Evolutionary conservation across 805 yeast genomes (phyloP).

Genomic region (Blastobotrys attinorum): DNA sequence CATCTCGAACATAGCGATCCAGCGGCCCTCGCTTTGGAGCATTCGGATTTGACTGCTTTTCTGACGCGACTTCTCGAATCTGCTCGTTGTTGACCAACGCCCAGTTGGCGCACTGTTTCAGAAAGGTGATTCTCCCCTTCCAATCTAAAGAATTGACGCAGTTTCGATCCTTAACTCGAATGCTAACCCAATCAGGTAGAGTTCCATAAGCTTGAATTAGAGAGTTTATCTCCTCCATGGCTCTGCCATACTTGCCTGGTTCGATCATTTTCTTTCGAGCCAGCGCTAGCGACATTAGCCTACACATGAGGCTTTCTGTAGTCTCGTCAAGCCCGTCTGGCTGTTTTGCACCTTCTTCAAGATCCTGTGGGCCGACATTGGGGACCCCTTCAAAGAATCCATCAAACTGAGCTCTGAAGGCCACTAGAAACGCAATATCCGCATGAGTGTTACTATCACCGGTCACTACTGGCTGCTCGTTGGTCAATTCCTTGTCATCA

Average conservation of each 20-base stretch:
- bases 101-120: slow-evolving; percentile 29
- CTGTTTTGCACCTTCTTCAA: slow-evolving; percentile 28
- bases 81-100: slow-evolving; percentile 25
- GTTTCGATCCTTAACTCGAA: slow-evolving; percentile 11
- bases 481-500: slow-evolving; percentile 17
- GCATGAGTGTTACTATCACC: slow-evolving; percentile 10
- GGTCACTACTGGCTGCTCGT: slow-evolving; percentile 18
- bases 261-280: slow-evolving; percentile 36
- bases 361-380: slow-evolving; percentile 33
- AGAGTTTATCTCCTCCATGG: slow-evolving; percentile 32
- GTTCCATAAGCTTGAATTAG: slow-evolving; percentile 22
- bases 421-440: slow-evolving; percentile 28
- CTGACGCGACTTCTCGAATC: slow-evolving; percentile 16
- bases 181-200: neutral
- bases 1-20: slow-evolving; percentile 20
- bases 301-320: slow-evolving; percentile 24
- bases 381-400: slow-evolving; percentile 28
- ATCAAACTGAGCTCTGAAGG: slow-evolving; percentile 22
- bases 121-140: slow-evolving; percentile 28
- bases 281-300: slow-evolving; percentile 29
- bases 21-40: slow-evolving; percentile 10
- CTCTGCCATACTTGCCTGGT: slow-evolving; percentile 28
- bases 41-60: slow-evolving; percentile 13
- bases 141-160: slow-evolving; percentile 26
- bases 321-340: slow-evolving; percentile 20